Evolutionary conservation across 2,329 filamentous ascomycete species (phyloP), one percentile per base, ranked within the genome.

Genomic region (Sclerotinia spermophila): DNA sequence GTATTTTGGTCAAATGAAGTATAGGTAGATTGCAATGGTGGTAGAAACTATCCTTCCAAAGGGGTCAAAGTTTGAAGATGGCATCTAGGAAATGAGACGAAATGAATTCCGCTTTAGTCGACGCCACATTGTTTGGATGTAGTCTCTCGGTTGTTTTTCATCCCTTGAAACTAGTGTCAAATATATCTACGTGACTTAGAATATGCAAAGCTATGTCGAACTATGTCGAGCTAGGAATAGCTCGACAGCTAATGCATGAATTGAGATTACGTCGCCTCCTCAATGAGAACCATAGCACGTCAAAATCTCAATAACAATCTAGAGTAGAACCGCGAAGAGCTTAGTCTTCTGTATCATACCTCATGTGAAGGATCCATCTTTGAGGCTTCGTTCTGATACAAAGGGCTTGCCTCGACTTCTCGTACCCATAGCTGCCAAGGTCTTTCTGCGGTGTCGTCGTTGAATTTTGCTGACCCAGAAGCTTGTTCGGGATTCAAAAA

Each of bases 351-450:
- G 19, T 68, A 40, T 68, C 56, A 61, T 48, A 38, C 30, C 24
- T 51, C 55, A 27, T 61, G 40, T 38, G 40, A 48, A 30, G 33
- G 19, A 33, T 65, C 59, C n/a, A 60, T 53, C 15, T 55, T 53
- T 42, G 21, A 33, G 30, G 38, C 67, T 53, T 65, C 67, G 8
- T 69, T 55, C 19, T 65, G 44, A 67, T 79, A 79, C 71, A 80
- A 70, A 21, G 72, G 71, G 60, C 65, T 72, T 7, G 67, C 71
- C 71, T 78, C 74, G 13, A 78, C 78, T 66, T 80, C 78, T 38
- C 72, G 69, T n/a, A 72, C 71, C 79, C 78, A 80, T 51, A 79
- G 72, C 42, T 67, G 69, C 79, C 78, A 79, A 38, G 77, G 73
- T 65, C 77, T 73, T 62, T 77, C 75, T 68, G 75, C 73, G 19